A percentile compares a stretch with the other conserved stretches of the same genome.
phyloP scores from a whole-genome alignment of 1,284 basidiomycete genomes.

The Trichosporon sp. region DNA sequence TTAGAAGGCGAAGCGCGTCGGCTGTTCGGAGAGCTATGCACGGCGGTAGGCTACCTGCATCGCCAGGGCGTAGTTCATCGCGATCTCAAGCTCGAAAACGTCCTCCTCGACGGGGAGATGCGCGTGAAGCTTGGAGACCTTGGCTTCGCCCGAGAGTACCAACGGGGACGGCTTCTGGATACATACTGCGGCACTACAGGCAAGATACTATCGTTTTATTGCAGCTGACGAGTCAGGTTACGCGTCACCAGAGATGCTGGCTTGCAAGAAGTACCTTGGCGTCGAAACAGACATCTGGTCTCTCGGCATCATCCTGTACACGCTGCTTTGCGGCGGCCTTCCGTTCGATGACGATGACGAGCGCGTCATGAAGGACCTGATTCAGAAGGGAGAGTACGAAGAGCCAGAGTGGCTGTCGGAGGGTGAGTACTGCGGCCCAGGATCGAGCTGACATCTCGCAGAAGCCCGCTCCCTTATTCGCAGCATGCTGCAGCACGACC shows the following conservation, averaged over 20 bases:
- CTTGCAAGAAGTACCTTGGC: constrained; percentile 82
- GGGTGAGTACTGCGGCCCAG: constrained; percentile 54
- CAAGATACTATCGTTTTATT: not conserved
- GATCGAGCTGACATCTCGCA: constrained; percentile 41
- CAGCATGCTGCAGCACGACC: constrained; percentile 74
- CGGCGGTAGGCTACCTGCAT: constrained; percentile 90
- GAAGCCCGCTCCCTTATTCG: constrained; percentile 77
- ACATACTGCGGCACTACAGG: constrained; percentile 97
- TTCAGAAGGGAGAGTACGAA: constrained; percentile 82
- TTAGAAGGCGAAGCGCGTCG: constrained; percentile 75
- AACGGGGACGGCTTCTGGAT: constrained; percentile 74
- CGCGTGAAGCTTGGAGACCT: constrained; percentile 91
- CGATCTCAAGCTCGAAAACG: constrained; percentile 94
- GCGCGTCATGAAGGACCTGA: constrained; percentile 76
- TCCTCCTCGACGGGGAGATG: constrained; percentile 80
- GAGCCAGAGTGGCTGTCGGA: constrained; percentile 85
- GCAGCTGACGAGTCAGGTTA: constrained; percentile 55
- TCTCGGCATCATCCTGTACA: constrained; percentile 89
- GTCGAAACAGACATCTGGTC: constrained; percentile 97
- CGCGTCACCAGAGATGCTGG: constrained; percentile 91
- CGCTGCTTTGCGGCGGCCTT: constrained; percentile 86
- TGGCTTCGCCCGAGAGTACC: constrained; percentile 93
- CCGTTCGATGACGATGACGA: constrained; percentile 98
- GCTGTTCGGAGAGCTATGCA: constrained; percentile 89
- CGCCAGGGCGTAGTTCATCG: constrained; percentile 85